A percentile compares a stretch with the other conserved stretches of the same genome.
phyloP scores from a whole-genome alignment of 2,329 filamentous ascomycete species.

The Colletotrichum echinochloae region DNA sequence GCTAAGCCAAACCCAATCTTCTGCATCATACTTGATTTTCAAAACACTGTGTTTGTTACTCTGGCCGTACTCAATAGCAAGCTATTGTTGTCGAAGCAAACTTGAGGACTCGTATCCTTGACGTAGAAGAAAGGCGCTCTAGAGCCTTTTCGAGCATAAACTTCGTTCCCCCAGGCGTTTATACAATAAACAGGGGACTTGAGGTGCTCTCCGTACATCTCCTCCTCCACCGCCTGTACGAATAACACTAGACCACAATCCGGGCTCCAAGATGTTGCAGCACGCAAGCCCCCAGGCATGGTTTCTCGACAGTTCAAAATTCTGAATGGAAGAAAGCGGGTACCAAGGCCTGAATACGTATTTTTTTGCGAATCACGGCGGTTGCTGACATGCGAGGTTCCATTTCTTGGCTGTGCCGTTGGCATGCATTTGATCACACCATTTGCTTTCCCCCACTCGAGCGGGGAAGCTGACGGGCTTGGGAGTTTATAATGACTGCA shows the following conservation, averaged over 20 bases:
- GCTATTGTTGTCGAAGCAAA: too few species aligned
- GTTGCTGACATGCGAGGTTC: background rate
- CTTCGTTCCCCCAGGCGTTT: background rate
- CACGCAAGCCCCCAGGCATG: background rate
- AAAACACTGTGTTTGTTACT: too few species aligned
- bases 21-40: too few species aligned
- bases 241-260: background rate
- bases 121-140: too few species aligned
- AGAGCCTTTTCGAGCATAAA: conserved; percentile 36
- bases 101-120: too few species aligned
- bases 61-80: too few species aligned
- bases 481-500: background rate
- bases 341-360: too few species aligned
- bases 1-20: too few species aligned
- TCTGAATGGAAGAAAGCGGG: background rate
- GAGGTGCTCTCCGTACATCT: background rate
- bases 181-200: background rate
- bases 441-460: background rate
- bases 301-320: background rate
- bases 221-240: background rate
- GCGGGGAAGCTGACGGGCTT: conserved; percentile 7
- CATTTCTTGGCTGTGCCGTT: conserved; percentile 8
- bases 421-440: background rate
- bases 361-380: too few species aligned
- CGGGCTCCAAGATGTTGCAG: background rate